Base-by-base conservation (phyloP, 345 rosid species). In the Cardamine resedifolia region DNA sequence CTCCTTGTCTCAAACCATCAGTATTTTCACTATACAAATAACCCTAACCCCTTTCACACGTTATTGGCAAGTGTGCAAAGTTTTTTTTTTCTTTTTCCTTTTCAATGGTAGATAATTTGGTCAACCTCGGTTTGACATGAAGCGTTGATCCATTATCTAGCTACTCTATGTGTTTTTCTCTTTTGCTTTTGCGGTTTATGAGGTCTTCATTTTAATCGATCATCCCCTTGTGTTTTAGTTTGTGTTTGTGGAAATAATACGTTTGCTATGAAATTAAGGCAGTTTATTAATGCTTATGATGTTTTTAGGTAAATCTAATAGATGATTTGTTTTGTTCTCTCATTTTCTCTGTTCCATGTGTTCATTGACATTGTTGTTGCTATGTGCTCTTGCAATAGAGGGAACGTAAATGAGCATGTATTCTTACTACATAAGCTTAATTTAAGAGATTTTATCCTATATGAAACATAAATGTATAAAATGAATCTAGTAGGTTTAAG, bases 31-130 rank as follows among this genome's bases (percentile, higher is more conserved):
- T 58, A 12, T 38, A 68, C 33, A 43, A 41, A 52, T n/a, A 41
- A 44, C 7, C 26, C 38, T 72, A 52, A 52, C 57, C 27, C 44
- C 57, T 44, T 69, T 43, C 64, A 39, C 68, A 71, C 59, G 75
- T 36, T 60, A 34, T 59, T 58, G 12, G 9, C 10, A 70, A 58
- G 66, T 58, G 74, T 33, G 66, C 26, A 58, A 58, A 57, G 10
- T 36, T 68, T 56, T 41, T 6, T 9, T 68, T 33, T 53, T 43
- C 24, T 14, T 34, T 12, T 16, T 70, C 18, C 10, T 24, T 48
- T 48, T 23, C 3, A 14, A 58, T 58, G 49, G 36, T 49, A 47
- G 27, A 24, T 12, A 70, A 48, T 23, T 58, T 31, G 66, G 47
- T 47, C 26, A 45, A 48, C 66, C 38, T 58, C 39, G 7, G 10